Base-by-base conservation (phyloP, 768 basidiomycete genomes). In the Lentinus tigrinus region DNA sequence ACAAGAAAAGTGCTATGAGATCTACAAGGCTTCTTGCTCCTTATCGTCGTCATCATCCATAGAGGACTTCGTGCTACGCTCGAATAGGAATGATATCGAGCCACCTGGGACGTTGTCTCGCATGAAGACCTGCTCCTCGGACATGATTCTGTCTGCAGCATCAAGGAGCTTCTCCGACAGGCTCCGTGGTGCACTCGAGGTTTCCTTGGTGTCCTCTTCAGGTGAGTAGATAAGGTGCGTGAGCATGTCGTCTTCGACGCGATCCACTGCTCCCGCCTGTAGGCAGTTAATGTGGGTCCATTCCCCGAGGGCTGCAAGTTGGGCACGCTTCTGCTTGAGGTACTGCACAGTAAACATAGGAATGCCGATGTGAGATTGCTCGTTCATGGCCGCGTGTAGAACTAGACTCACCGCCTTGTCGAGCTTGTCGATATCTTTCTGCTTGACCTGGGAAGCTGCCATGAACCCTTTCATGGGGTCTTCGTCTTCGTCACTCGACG, bases 261-360 rank as follows among this genome's bases (percentile, higher is more conserved):
- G 71, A 21, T 82, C 77, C 44, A 69, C 67, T 1, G 79, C 74
- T 16, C 72, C 68, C 5, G 73, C 63, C 44, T 73, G 75, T 19
- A 90, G 73, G 67, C 91, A 91, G 67, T 93, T 84, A 70, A 93
- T 82, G 67, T 96, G 94, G 23, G 81, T 87, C 93, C 93, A 96
- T 66, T 91, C 84, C 43, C 84, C 82, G 31, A 96, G 79, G 4
- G 87, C 79, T 5, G 88, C 85, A 37, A 95, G 79, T 52, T 77
- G 85, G 9, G 77, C 78, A 63, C 81, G 84, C 76, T 89, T 87
- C 73, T 84, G 88, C 65, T 81, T 80, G 61, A 84, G 61, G 62
- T 87, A 85, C 91, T 90, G 38, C 42, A 26, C 23, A 9, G n/a
- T 27, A 38, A 7, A 51, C 44, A 40, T 42, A 47, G 24, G 52